These are phyloP conservation scores for Tilletia indica DNA, from an alignment of 1,284 basidiomycete genomes.

Conservation along the genomic window DNA sequence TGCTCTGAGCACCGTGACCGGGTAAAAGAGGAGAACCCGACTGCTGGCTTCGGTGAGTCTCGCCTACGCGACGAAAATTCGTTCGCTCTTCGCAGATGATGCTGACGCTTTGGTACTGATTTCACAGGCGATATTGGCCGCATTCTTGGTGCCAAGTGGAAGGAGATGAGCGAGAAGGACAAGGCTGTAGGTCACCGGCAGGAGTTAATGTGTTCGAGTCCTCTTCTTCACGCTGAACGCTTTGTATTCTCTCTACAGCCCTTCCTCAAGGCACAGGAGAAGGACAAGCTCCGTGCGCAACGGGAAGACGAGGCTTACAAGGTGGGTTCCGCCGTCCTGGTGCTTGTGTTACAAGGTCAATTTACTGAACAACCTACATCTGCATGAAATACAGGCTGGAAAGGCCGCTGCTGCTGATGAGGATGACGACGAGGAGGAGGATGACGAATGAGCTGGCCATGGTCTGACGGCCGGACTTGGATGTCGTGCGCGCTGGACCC, in stretches of 20 bases:
- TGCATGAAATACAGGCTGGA: not conserved
- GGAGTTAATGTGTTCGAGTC: not conserved
- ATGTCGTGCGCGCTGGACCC: no score
- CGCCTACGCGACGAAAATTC: not conserved
- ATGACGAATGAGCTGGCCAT: not conserved
- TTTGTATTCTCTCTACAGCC: not conserved
- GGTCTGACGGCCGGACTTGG: no score
- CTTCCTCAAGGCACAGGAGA: constrained; percentile 7
- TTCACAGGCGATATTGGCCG: constrained; percentile 74
- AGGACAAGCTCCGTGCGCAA: constrained; percentile 17
- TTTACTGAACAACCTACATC: not conserved
- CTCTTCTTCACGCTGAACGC: not conserved
- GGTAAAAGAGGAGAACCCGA: constrained; percentile 91
- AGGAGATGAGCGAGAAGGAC: constrained; percentile 76
- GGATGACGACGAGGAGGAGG: constrained; percentile 2
- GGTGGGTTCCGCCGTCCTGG: not conserved
- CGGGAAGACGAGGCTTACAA: constrained; percentile 9
- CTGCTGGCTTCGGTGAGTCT: constrained; percentile 79
- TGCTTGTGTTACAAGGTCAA: no score
- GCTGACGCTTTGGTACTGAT: not conserved
- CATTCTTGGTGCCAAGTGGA: constrained; percentile 84
- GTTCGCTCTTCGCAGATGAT: constrained; percentile 23
- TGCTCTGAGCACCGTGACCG: constrained; percentile 90
- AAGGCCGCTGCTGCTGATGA: not conserved
- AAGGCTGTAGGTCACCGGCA: constrained; percentile 67